Conservation (phyloP, 106 monocot species). For the Agapanthus africanus region DNA sequence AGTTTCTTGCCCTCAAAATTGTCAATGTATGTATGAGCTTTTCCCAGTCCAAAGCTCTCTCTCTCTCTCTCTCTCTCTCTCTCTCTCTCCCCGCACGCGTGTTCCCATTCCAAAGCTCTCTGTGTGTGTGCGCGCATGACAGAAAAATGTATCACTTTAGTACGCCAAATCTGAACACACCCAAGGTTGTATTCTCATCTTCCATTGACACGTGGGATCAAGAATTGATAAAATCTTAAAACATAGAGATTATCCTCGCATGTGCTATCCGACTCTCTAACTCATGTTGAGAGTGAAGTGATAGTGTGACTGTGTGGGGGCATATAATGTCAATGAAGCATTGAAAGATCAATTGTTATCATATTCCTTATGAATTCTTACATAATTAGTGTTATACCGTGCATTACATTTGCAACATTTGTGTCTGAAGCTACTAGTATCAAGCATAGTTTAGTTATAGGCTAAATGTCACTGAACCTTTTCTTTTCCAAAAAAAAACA, state of each 20-base stretch:
- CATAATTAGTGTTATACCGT: too few species aligned
- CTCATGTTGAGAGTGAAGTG: neutral
- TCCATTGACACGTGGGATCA: neutral
- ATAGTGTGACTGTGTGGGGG: neutral
- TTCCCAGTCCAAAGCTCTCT: neutral
- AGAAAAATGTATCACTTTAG: neutral
- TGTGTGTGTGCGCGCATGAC: too few species aligned
- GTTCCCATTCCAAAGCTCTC: too few species aligned
- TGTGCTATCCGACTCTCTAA: neutral
- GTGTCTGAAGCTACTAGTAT: neutral
- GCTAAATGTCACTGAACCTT: too few species aligned
- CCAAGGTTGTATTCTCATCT: neutral
- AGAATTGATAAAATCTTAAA: neutral
- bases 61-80: too few species aligned
- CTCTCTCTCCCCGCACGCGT: too few species aligned
- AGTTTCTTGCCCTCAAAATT: slow-evolving; percentile 1
- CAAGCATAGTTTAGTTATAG: too few species aligned
- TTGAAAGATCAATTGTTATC: neutral
- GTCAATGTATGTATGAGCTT: slow-evolving; percentile 2
- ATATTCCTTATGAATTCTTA: neutral
- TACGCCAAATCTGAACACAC: neutral
- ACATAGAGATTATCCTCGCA: neutral
- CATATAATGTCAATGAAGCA: neutral
- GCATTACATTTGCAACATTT: neutral
- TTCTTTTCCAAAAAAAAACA: too few species aligned